Evolutionary conservation across 805 yeast species (phyloP).

Genomic region (Candida ipomoeae): DNA sequence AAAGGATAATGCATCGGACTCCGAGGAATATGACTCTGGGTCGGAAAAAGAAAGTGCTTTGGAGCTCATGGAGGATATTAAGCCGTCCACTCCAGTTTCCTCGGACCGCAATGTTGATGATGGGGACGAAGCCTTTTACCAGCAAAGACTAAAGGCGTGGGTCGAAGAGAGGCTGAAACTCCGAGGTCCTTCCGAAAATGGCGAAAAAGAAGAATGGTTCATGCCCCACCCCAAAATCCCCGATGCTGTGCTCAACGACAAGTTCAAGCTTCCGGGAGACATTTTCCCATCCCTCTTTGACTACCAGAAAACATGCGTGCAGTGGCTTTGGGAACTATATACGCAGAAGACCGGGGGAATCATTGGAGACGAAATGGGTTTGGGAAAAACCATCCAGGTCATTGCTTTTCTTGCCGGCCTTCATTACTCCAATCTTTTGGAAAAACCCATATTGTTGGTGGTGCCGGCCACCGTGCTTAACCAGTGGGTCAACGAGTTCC

Average conservation of each 20-base stretch:
- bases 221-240: constrained; percentile 73
- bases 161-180: constrained; percentile 43
- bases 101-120: constrained; percentile 56
- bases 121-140: constrained; percentile 70
- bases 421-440: constrained; percentile 71
- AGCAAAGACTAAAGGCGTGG: constrained; percentile 62
- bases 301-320: constrained; percentile 94
- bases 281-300: constrained; percentile 82
- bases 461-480: constrained; percentile 96
- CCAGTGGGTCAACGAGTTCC: constrained; percentile 97
- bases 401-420: constrained; percentile 88
- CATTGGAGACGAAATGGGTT: constrained; percentile 96
- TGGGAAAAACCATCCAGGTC: constrained; percentile 92
- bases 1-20: not conserved
- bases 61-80: not conserved
- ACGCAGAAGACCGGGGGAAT: constrained; percentile 91
- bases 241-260: constrained; percentile 70
- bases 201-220: constrained; percentile 51
- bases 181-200: constrained; percentile 20
- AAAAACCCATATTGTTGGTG: constrained; percentile 78
- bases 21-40: not conserved
- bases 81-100: not conserved
- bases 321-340: constrained; percentile 95
- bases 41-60: not conserved
- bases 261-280: constrained; percentile 83